Conservation (phyloP, 139 green algal genomes). For the Coelastrella sp. region DNA sequence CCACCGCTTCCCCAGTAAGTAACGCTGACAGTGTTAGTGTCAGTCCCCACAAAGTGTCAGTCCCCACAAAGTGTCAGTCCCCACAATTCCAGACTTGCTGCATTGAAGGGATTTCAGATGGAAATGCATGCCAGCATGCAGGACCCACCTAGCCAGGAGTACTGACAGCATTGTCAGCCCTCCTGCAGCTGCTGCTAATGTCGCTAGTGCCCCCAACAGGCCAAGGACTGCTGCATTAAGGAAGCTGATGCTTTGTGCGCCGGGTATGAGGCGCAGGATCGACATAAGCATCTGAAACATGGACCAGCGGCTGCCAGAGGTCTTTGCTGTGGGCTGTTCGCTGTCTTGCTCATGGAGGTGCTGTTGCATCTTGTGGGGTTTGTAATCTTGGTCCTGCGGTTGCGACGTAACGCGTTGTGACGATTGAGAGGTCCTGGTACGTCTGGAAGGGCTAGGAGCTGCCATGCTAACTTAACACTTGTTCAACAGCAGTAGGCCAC, state of each 20-base stretch:
- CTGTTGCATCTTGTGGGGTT: not conserved
- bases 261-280: not conserved
- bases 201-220: not conserved
- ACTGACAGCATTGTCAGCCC: not conserved
- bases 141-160: slow-evolving; percentile 1
- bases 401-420: not conserved
- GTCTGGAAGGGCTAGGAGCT: no score
- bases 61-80: no score
- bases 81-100: no score
- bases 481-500: no score
- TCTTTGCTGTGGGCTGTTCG: not conserved
- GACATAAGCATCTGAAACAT: not conserved
- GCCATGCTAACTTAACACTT: no score
- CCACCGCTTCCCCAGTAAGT: no score
- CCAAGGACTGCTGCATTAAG: slow-evolving; percentile 22
- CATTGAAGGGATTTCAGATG: no score
- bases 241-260: not conserved
- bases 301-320: not conserved
- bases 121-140: not conserved
- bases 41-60: no score
- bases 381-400: not conserved
- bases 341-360: not conserved
- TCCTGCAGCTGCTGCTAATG: not conserved
- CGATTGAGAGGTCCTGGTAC: no score
- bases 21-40: no score